Base-by-base conservation (phyloP, 2,329 filamentous ascomycete genomes). In the Fusarium aywerte region DNA sequence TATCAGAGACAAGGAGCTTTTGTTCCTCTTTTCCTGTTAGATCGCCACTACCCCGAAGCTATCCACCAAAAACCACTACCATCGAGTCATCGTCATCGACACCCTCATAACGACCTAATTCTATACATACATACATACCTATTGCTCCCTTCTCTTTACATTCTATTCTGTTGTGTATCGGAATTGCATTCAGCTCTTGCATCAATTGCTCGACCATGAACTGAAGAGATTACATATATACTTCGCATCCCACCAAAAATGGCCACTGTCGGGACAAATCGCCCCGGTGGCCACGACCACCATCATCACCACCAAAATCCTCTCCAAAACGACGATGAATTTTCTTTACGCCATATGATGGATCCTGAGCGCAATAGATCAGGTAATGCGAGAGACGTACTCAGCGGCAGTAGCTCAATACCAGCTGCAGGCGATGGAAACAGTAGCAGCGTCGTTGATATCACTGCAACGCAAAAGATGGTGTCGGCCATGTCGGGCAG, bases 401-500 rank as follows among this genome's bases (percentile, higher is more conserved):
- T 65, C 21, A 42, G 56, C 11, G 53, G 58, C 5, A 58, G 58
- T 6, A 57, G 48, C 21, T 53, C 58, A 44, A 45, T 54, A 54
- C 65, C 53, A 10, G 45, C 47, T 7, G 33, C 55, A 7, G 59
- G 75, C 3, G 32, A 38, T 54, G 53, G 55, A n/a, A 18, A 47
- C 4, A 58, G 65, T 7, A 77, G 77, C 57, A 79, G 80, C 55
- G 80, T 83, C 35, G 79, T 84, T 25, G 89, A 95, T 64, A 92
- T 96, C 68, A 93, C 94, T 7, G 86, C 93, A 21, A 80, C 85
- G 13, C 95, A 98, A 81, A 96, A 95, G 82, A 99, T 99, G 96
- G 78, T 97, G 54, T 97, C 95, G 57, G 96, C 96, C 48, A 92
- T 95, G 69, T 90, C 91, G 54, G 96, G 96, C 61, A 98, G 94